Evolutionary conservation across 495 filamentous ascomycete genomes (phyloP).

Genomic region (Penicillium waksmanii): DNA sequence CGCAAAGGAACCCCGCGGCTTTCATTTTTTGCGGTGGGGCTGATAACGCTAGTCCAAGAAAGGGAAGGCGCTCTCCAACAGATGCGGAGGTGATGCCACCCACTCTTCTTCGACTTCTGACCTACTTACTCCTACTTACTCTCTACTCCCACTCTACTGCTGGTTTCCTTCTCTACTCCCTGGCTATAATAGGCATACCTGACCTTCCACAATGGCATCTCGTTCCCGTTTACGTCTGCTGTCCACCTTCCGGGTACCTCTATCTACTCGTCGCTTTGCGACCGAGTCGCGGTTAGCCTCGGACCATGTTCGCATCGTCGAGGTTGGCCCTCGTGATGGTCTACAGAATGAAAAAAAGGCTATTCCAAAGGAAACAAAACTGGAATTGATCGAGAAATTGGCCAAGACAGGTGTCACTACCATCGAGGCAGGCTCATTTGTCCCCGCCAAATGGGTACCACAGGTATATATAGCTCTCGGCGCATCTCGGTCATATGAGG

Average conservation of each 20-base stretch:
- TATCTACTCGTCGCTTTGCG: constrained; percentile 38
- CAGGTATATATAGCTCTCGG: constrained; percentile 59
- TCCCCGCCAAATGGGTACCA: constrained; percentile 96
- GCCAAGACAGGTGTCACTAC: constrained; percentile 82
- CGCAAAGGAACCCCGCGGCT: constrained; percentile 5
- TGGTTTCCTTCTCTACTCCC: neutral
- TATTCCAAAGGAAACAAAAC: constrained; percentile 80
- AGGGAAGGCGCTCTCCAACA: constrained; percentile 33
- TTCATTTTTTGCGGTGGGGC: constrained; percentile 25
- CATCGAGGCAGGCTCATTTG: constrained; percentile 96
- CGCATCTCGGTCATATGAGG: neutral
- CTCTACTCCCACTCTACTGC: constrained; percentile 7
- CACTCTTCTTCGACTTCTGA: neutral
- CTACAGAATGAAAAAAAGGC: constrained; percentile 92
- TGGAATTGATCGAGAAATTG: constrained; percentile 78
- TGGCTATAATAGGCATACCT: neutral
- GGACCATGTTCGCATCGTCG: constrained; percentile 71
- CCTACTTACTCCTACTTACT: constrained; percentile 5
- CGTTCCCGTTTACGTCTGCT: constrained; percentile 32
- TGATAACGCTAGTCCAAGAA: constrained; percentile 21
- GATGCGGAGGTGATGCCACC: constrained; percentile 7
- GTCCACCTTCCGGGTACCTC: constrained; percentile 37
- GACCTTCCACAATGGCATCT: constrained; percentile 25
- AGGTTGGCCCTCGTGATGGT: constrained; percentile 93
- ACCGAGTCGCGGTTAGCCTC: constrained; percentile 53